These are phyloP conservation scores for Tricholoma saponaceum DNA, from an alignment of 768 basidiomycete genomes.

Conservation along the genomic window DNA sequence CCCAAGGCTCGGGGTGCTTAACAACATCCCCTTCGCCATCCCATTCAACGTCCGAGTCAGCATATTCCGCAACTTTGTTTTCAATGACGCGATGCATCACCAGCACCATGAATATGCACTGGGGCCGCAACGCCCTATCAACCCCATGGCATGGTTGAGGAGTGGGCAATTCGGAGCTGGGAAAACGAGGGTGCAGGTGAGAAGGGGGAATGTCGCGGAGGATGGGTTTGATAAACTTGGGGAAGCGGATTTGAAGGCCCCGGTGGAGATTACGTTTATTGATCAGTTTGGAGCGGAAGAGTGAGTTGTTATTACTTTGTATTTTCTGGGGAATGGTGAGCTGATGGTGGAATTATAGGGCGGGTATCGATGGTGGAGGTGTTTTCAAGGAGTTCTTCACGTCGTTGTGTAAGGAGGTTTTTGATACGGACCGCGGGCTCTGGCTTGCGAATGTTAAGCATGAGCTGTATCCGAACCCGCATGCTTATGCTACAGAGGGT, in stretches of 20 bases:
- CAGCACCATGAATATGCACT: constrained; percentile 1
- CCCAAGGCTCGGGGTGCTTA: constrained; percentile 84
- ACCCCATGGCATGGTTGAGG: constrained; percentile 9
- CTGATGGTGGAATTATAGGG: constrained; percentile 35
- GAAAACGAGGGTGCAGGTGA: constrained; percentile 46
- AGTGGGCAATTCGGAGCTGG: constrained; percentile 9
- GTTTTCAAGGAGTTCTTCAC: constrained; percentile 99
- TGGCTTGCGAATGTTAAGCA: constrained; percentile 92
- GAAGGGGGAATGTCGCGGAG: constrained; percentile 77
- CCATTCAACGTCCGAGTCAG: constrained; percentile 90
- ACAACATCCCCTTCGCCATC: constrained; percentile 94
- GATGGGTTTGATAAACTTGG: constrained; percentile 87
- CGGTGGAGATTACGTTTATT: constrained; percentile 86
- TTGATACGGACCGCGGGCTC: constrained; percentile 89
- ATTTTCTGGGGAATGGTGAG: not conserved
- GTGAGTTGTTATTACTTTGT: constrained; percentile 32
- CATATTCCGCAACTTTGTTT: constrained; percentile 83
- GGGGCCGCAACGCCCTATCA: not conserved
- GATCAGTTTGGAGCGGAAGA: constrained; percentile 86
- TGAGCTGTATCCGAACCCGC: constrained; percentile 93
- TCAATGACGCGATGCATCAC: constrained; percentile 45
- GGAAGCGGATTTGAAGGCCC: constrained; percentile 75
- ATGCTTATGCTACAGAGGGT: constrained; percentile 87
- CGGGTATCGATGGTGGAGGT: constrained; percentile 94
- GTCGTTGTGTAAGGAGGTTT: constrained; percentile 87